Conservation (phyloP, 2,329 filamentous ascomycete genomes). For the Colletotrichum incanum region DNA sequence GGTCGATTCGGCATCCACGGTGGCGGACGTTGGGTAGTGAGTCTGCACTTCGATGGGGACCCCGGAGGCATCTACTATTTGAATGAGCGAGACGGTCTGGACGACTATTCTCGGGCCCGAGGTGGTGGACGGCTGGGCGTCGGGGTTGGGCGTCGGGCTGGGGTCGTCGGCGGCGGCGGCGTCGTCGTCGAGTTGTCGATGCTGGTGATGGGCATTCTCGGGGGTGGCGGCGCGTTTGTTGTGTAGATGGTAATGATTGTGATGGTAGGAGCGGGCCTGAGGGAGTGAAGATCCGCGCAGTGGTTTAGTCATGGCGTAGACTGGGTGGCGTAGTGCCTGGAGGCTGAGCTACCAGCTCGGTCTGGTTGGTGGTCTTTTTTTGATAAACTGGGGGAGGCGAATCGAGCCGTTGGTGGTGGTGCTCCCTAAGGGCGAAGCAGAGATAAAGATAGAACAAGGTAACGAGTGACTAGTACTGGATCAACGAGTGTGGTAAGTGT, state of each 20-base stretch:
- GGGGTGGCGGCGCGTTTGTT: constrained; percentile 50
- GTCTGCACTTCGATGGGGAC: constrained; percentile 62
- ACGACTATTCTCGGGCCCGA: constrained; percentile 59
- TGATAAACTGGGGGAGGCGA: constrained; percentile 37
- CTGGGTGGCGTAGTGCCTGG: constrained; percentile 48
- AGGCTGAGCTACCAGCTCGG: constrained; percentile 37
- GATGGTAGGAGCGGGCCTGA: constrained; percentile 58
- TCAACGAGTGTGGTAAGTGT: constrained; percentile 36
- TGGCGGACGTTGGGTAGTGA: constrained; percentile 56
- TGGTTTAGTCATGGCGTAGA: constrained; percentile 63
- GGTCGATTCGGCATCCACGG: constrained; percentile 51
- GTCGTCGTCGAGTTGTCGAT: constrained; percentile 49
- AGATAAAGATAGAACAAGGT: constrained; percentile 33
- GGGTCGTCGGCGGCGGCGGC: constrained; percentile 37
- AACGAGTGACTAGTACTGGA: constrained; percentile 32
- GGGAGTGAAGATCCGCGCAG: constrained; percentile 64
- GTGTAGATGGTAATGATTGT: constrained; percentile 53
- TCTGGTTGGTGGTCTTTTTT: constrained; percentile 19
- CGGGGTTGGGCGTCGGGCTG: constrained; percentile 17
- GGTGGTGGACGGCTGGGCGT: constrained; percentile 40
- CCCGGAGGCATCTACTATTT: constrained; percentile 66
- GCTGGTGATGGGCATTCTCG: constrained; percentile 45
- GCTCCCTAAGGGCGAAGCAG: constrained; percentile 32
- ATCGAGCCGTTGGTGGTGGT: constrained; percentile 24
- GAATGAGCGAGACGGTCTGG: constrained; percentile 70